Evolutionary conservation across 192 early-diverging fungal genomes (phyloP), one percentile per base, ranked within the genome.

Genomic region (Coemansia sp.): DNA sequence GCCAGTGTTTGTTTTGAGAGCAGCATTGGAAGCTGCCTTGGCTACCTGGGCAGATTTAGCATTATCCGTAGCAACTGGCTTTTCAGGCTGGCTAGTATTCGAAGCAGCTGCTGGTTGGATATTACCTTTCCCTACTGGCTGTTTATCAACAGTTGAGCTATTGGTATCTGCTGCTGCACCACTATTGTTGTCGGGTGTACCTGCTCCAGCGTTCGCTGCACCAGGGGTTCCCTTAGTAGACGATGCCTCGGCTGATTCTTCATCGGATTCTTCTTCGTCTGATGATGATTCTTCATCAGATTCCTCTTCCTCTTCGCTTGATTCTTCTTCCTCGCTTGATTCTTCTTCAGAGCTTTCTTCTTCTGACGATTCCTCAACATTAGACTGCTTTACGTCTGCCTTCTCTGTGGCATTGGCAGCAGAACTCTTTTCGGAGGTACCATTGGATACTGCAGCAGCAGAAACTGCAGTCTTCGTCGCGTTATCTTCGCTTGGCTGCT

Each of bases 241-340:
- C 19, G 1, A 12, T 10, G 12, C 6, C 26, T 20, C 26, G n/a
- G 28, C 3, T 15, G 23, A 23, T 23, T 51, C 31, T 4, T 51
- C 49, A 9, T n/a, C n/a, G 9, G 40, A 46, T 0, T 35, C 26
- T 33, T 40, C 47, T 19, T 43, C 57, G 3, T 36, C 38, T 1
- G 57, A 48, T n/a, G 56, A 58, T n/a, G 5, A 4, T 33, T 59
- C 57, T 23, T 36, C 55, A 11, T 18, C 53, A 13, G 55, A 57
- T 41, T 40, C 30, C 18, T 46, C 55, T 15, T 57, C 30, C 16
- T 45, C 39, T 5, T 47, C 33, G 9, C 44, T 36, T 3, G 55
- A 51, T 15, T 48, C 53, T 41, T 49, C 45, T 6, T 46, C 53
- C 13, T 42, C 41, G 14, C n/a, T 16, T 0, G 40, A 42, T 12